These are phyloP conservation scores for Zygosaccharomyces bailii DNA, from an alignment of 805 yeast species.

Conservation along the genomic window DNA sequence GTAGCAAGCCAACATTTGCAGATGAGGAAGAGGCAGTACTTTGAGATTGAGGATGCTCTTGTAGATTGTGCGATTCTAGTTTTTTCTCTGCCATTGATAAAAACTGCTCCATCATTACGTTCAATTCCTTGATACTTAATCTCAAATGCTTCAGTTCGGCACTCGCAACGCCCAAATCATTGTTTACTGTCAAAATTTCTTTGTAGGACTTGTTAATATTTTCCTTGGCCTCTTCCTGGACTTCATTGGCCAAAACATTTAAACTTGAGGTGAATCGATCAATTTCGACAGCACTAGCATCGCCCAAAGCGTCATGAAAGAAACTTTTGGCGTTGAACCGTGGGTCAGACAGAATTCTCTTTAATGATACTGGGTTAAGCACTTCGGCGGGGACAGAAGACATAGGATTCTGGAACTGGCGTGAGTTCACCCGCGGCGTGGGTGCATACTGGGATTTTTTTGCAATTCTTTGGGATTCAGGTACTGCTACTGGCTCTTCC, in stretches of 20 bases:
- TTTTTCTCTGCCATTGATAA: slow-evolving; percentile 58
- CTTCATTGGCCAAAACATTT: slow-evolving; percentile 44
- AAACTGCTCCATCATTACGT: slow-evolving; percentile 57
- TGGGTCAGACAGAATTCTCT: slow-evolving; percentile 38
- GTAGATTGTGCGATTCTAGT: slow-evolving; percentile 44
- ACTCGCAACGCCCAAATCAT: slow-evolving; percentile 61
- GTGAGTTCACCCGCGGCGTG: background rate
- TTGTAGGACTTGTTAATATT: slow-evolving; percentile 61
- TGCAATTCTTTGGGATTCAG: slow-evolving; percentile 3
- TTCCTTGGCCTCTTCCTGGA: slow-evolving; percentile 55
- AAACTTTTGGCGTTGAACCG: slow-evolving; percentile 47
- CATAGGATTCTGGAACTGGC: background rate
- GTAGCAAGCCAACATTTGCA: slow-evolving; percentile 20
- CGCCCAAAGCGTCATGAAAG: slow-evolving; percentile 49
- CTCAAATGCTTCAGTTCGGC: slow-evolving; percentile 62
- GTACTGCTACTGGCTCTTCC: slow-evolving; percentile 5
- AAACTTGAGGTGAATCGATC: slow-evolving; percentile 63
- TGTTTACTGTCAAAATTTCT: slow-evolving; percentile 55
- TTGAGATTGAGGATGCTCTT: slow-evolving; percentile 9
- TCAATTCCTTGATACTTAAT: slow-evolving; percentile 54
- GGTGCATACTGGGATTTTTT: slow-evolving; percentile 1
- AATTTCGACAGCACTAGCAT: slow-evolving; percentile 68
- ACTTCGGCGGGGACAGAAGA: slow-evolving; percentile 9
- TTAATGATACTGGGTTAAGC: slow-evolving; percentile 28
- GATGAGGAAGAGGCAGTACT: slow-evolving; percentile 10